These are phyloP conservation scores for Elsinoe batatas DNA, from an alignment of 2,329 filamentous ascomycete species.

Conservation along the genomic window DNA sequence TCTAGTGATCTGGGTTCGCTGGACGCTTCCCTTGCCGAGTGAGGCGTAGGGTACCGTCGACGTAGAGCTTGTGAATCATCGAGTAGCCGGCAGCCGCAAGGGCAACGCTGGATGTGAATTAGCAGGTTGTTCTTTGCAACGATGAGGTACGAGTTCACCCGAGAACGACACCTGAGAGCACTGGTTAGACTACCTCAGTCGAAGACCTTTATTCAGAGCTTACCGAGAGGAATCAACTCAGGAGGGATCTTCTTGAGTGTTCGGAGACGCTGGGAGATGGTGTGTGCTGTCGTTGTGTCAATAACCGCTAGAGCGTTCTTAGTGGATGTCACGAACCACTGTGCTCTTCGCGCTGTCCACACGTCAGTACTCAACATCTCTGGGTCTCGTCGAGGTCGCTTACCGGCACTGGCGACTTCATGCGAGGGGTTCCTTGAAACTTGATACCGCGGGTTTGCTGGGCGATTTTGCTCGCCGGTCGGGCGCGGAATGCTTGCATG, in stretches of 20 bases:
- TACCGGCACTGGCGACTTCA: slow-evolving; percentile 28
- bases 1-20: slow-evolving; percentile 17
- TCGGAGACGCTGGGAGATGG: slow-evolving; percentile 88
- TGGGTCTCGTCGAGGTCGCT: slow-evolving; percentile 12
- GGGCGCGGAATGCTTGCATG: slow-evolving; percentile 12
- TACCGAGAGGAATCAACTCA: slow-evolving; percentile 92
- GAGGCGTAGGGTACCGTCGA: slow-evolving; percentile 89
- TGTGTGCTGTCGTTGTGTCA: slow-evolving; percentile 59
- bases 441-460: slow-evolving; percentile 27
- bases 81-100: slow-evolving; percentile 76
- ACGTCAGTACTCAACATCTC: slow-evolving; percentile 30
- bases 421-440: slow-evolving; percentile 20
- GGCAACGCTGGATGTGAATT: slow-evolving; percentile 43
- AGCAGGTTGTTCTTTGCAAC: background rate
- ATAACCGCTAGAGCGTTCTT: background rate
- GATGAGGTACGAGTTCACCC: slow-evolving; percentile 45
- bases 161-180: slow-evolving; percentile 87
- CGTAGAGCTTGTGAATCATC: slow-evolving; percentile 65
- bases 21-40: slow-evolving; percentile 51
- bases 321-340: slow-evolving; percentile 41
- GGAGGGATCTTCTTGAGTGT: slow-evolving; percentile 81
- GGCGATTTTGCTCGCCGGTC: slow-evolving; percentile 14
- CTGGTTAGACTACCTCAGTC: too few species aligned
- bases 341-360: slow-evolving; percentile 51
- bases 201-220: too few species aligned